Evolutionary conservation across 225 moss, liverwort and hornwort species (phyloP).

Genomic region (Anthoceros angustus): DNA sequence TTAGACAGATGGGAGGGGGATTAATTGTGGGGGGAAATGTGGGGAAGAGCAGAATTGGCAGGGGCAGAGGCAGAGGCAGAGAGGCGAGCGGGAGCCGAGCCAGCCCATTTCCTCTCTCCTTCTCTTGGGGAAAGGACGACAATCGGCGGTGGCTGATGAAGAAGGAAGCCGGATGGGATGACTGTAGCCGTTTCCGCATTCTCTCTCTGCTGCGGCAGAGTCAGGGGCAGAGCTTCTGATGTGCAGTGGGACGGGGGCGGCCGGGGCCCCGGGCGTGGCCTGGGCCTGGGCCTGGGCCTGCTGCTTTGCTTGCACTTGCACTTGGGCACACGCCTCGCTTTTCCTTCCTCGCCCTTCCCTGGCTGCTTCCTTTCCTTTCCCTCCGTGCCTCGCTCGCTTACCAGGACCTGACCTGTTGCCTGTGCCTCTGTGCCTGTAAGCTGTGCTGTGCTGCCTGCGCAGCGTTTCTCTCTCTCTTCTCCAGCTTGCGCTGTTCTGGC

Average conservation of each 20-base stretch:
- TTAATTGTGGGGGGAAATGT: not conserved
- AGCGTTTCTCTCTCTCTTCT: not conserved
- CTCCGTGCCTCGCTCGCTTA: too few relatives aligned
- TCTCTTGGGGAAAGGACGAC: slow-evolving; percentile 5
- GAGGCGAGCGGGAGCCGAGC: not conserved
- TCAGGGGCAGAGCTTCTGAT: not conserved
- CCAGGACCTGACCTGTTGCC: not conserved
- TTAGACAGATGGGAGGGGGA: not conserved
- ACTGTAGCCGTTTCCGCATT: slow-evolving; percentile 2
- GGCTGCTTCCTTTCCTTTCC: too few relatives aligned
- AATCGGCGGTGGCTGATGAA: not conserved
- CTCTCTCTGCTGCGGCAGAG: not conserved
- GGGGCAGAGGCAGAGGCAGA: not conserved
- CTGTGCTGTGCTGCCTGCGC: not conserved
- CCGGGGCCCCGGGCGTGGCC: not conserved
- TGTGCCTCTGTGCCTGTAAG: not conserved
- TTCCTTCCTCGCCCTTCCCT: too few relatives aligned
- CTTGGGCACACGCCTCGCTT: too few relatives aligned
- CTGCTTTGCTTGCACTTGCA: too few relatives aligned
- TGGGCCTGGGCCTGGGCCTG: too few relatives aligned
- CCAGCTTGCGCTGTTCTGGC: not conserved
- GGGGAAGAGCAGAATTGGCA: not conserved
- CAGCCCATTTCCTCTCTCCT: not conserved
- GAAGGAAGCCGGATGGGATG: not conserved
- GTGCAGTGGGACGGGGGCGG: not conserved